Conservation (phyloP, 768 basidiomycete genomes). For the Candolleomyces eurysporus region DNA sequence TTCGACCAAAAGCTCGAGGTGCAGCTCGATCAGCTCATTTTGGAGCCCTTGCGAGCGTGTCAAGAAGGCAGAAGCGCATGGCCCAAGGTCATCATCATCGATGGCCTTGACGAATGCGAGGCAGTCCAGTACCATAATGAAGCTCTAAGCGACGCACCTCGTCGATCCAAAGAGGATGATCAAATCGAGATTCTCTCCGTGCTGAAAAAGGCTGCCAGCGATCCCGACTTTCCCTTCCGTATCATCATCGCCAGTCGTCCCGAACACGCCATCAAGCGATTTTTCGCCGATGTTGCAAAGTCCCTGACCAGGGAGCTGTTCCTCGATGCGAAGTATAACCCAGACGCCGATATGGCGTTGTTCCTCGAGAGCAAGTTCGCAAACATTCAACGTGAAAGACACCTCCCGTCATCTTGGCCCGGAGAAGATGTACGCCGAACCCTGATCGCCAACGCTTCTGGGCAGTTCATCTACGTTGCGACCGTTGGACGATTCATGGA, state of each 20-base stretch:
- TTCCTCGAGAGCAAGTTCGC: not conserved
- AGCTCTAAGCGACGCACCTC: not conserved
- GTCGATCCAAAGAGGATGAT: not conserved
- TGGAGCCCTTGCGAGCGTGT: not conserved
- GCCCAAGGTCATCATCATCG: not conserved
- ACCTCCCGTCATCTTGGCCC: slow-evolving; percentile 4
- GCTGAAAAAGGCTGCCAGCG: not conserved
- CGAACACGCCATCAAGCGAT: not conserved
- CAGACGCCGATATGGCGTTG: slow-evolving; percentile 1
- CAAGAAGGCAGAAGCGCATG: too few species aligned
- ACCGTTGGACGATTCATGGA: slow-evolving; percentile 7
- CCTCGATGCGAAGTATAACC: slow-evolving; percentile 6
- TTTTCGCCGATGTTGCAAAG: not conserved
- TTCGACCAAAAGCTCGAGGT: not conserved
- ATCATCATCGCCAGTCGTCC: not conserved
- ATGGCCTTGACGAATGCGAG: not conserved
- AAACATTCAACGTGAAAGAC: not conserved
- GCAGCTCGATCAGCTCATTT: not conserved
- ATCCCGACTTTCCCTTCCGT: not conserved
- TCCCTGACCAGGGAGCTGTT: not conserved
- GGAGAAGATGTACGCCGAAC: not conserved
- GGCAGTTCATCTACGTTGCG: slow-evolving; percentile 18
- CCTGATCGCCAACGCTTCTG: slow-evolving; percentile 4
- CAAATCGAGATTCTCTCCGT: not conserved
- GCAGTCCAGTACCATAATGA: not conserved